Base-by-base conservation (phyloP, 1,284 basidiomycete species). In the Irpex lacteus region DNA sequence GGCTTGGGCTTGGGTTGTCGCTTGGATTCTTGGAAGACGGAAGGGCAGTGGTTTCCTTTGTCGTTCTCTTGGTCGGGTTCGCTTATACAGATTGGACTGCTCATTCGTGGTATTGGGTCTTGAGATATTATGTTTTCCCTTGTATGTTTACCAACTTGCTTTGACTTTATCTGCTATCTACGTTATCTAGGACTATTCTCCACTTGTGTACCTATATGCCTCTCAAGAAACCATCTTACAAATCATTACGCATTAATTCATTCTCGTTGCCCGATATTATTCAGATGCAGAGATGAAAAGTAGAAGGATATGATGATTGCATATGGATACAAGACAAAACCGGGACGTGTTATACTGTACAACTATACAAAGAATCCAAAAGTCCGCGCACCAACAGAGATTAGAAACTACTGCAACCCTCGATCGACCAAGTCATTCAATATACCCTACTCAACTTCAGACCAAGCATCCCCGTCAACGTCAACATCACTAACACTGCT, bases 161-260 rank as follows among this genome's bases (percentile, higher is more conserved):
- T 26, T 56, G 54, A 56, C 54, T 56, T 47, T 36, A 56, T 37
- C 8, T 36, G 54, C 32, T 56, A 56, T 56, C 54, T 56, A 56
- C 32, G 32, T 36, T 15, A 56, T 56, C 13, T 56, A 56, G 26
- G 54, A 37, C 11, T 56, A 32, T 36, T 56, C 21, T 15, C 11
- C 37, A 36, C 54, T 37, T 21, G 34, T 56, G 54, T 56, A 56
- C 11, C 36, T 11, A 15, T 56, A 56, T 32, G 26, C 11, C 13
- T 18, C 9, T 11, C 32, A 36, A 34, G 32, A 34, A 34, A 34
- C 5, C 32, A 34, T 34, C 32, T 34, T 34, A 34, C 32, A 6
- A 34, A 34, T 34, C 32, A 34, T 34, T 34, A 34, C 32, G 32
- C 32, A 34, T 34, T 34, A 34, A 34, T 34, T 34, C 32, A 34